These are phyloP conservation scores for Salvia sclarea DNA, from an alignment of 305 asterid species.

Conservation along the genomic window DNA sequence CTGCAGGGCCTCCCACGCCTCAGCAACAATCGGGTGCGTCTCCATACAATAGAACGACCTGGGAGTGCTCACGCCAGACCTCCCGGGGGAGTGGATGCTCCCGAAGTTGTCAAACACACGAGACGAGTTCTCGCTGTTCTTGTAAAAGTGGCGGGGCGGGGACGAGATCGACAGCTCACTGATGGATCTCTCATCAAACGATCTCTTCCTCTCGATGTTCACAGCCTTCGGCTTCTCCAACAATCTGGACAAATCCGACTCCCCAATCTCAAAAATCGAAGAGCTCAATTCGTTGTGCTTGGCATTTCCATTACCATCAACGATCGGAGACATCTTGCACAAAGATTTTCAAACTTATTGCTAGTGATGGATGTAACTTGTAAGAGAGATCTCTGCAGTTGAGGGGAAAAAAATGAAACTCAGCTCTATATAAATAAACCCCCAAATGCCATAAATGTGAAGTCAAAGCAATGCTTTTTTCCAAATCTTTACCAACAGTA, in stretches of 20 bases:
- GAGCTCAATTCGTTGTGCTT: slow-evolving; percentile 50
- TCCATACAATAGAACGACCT: slow-evolving; percentile 63
- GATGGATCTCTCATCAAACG: slow-evolving; percentile 87
- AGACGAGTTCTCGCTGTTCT: slow-evolving; percentile 57
- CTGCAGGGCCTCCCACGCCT: slow-evolving; percentile 91
- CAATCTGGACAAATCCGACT: slow-evolving; percentile 59
- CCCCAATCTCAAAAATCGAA: slow-evolving; percentile 76
- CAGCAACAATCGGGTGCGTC: slow-evolving; percentile 75
- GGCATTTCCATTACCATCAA: slow-evolving; percentile 51
- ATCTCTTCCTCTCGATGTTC: slow-evolving; percentile 76
- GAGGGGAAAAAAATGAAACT: neutral
- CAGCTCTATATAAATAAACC: neutral
- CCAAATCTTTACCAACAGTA: slow-evolving; percentile 26
- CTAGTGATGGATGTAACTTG: too few relatives aligned
- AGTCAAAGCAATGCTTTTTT: slow-evolving; percentile 24
- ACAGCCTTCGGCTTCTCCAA: slow-evolving; percentile 62
- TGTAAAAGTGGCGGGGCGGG: slow-evolving; percentile 57
- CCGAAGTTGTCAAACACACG: slow-evolving; percentile 65
- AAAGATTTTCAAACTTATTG: slow-evolving; percentile 7
- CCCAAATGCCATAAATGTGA: neutral
- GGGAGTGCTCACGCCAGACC: slow-evolving; percentile 73
- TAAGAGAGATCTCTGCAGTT: slow-evolving; percentile 37
- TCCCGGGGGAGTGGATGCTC: slow-evolving; percentile 54
- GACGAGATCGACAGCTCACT: slow-evolving; percentile 79
- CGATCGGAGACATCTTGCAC: slow-evolving; percentile 51